Percentiles rank a stretch among this genome's conserved stretches.
Conservation (phyloP, 352 stramenopile species). For the Pythium pectinolyticum region DNA sequence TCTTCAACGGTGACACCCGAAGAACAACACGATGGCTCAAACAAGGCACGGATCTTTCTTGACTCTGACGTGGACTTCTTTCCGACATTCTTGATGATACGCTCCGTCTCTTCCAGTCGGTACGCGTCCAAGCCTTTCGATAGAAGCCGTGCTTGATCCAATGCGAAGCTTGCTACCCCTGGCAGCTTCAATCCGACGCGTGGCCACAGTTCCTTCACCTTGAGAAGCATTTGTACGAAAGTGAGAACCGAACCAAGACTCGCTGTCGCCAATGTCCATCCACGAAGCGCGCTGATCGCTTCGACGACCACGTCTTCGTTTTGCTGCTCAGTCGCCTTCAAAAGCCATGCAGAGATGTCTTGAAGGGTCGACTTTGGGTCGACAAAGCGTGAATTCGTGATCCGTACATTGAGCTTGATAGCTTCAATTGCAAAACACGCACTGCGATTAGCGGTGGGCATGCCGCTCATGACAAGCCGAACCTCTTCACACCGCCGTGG, state of each 20-base stretch:
- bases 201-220: conserved; percentile 28
- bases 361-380: conserved; percentile 57
- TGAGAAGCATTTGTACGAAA: conserved; percentile 72
- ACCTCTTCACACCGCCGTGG: conserved; percentile 44
- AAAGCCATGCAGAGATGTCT: conserved; percentile 65
- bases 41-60: conserved; percentile 68
- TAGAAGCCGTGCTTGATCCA: conserved; percentile 50
- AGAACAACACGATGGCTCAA: conserved; percentile 79
- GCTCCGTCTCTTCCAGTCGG: conserved; percentile 41
- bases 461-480: conserved; percentile 65
- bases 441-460: conserved; percentile 63
- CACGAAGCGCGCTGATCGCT: conserved; percentile 57
- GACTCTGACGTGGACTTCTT: conserved; percentile 60
- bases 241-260: conserved; percentile 68
- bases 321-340: conserved; percentile 41
- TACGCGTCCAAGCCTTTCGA: conserved; percentile 50
- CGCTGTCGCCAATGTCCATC: conserved; percentile 77
- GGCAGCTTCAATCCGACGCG: not conserved
- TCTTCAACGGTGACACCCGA: conserved; percentile 80
- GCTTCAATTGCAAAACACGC: conserved; percentile 69
- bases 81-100: conserved; percentile 33
- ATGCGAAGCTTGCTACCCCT: conserved; percentile 36
- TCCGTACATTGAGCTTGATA: conserved; percentile 59
- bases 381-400: conserved; percentile 54
- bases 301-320: conserved; percentile 64